Conservation (phyloP, 768 basidiomycete species). For the Coprinopsis marcescibilis region DNA sequence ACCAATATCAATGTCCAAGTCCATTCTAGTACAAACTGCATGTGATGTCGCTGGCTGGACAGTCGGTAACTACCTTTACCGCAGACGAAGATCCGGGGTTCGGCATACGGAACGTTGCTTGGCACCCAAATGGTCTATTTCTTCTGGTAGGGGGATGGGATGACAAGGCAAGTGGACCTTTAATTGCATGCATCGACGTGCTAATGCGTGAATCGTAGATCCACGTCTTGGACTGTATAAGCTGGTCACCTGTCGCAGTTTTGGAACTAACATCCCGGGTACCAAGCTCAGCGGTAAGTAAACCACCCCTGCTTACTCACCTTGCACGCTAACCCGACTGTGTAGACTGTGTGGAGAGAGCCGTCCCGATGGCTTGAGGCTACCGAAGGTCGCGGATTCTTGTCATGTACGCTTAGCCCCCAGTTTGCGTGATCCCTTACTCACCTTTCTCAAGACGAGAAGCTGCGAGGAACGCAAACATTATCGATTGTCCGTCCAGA, state of each 20-base stretch:
- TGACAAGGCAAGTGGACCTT: constrained; percentile 55
- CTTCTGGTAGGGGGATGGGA: constrained; percentile 85
- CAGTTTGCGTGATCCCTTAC: neutral
- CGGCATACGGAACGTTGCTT: constrained; percentile 71
- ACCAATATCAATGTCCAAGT: constrained; percentile 3
- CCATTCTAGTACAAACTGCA: constrained; percentile 64
- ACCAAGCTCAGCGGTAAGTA: constrained; percentile 49
- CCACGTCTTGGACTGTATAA: constrained; percentile 67
- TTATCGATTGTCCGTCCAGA: constrained; percentile 48
- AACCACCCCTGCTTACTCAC: neutral
- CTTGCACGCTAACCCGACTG: neutral
- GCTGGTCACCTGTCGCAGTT: constrained; percentile 63
- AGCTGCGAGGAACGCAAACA: constrained; percentile 49
- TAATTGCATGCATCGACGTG: neutral
- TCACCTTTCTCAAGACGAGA: constrained; percentile 46
- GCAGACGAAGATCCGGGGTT: constrained; percentile 77
- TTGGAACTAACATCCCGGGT: constrained; percentile 60
- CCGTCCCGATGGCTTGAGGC: constrained; percentile 79
- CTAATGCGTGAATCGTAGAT: constrained; percentile 39
- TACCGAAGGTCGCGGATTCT: constrained; percentile 79
- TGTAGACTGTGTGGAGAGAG: constrained; percentile 80
- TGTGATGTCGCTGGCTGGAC: constrained; percentile 62
- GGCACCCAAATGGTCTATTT: constrained; percentile 85
- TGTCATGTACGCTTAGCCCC: constrained; percentile 57
- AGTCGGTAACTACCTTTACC: constrained; percentile 56